Evolutionary conservation across 495 filamentous ascomycete species (phyloP).

Genomic region (Entonaema liquescens): DNA sequence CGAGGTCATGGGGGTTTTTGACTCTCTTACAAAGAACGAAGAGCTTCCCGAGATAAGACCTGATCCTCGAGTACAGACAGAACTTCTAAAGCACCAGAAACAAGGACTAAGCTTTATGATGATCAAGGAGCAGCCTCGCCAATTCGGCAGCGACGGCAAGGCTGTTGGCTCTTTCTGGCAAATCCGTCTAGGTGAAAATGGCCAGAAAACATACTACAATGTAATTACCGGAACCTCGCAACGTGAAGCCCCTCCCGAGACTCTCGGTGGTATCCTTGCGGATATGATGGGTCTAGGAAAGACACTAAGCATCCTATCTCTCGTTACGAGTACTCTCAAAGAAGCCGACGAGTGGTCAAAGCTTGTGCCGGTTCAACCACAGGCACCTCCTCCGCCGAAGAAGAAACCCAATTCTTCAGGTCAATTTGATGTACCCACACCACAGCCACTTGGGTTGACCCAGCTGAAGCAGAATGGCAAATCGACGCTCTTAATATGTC

Average conservation of each 20-base stretch:
- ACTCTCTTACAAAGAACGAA: constrained; percentile 76
- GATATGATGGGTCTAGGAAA: constrained; percentile 99
- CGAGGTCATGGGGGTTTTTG: constrained; percentile 88
- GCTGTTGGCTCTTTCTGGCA: constrained; percentile 80
- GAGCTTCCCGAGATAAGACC: constrained; percentile 80
- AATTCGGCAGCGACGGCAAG: constrained; percentile 50
- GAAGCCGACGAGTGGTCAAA: constrained; percentile 67
- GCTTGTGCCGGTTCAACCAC: constrained; percentile 51
- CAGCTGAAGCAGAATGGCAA: constrained; percentile 71
- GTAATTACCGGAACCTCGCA: constrained; percentile 80
- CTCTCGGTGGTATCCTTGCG: constrained; percentile 87
- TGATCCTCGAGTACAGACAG: constrained; percentile 67
- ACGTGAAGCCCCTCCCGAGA: constrained; percentile 70
- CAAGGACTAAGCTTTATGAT: constrained; percentile 91
- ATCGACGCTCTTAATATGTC: constrained; percentile 88
- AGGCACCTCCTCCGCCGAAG: constrained; percentile 44
- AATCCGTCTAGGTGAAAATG: constrained; percentile 58
- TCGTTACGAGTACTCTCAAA: constrained; percentile 69
- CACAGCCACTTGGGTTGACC: constrained; percentile 49
- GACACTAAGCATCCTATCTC: constrained; percentile 85
- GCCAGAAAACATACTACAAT: constrained; percentile 72
- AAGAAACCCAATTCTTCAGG: constrained; percentile 46
- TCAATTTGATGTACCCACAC: constrained; percentile 49
- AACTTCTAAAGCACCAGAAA: constrained; percentile 85
- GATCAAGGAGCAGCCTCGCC: constrained; percentile 70